Base-by-base conservation (phyloP, 371 early-diverging fungal genomes). In the Blakeslea trispora region DNA sequence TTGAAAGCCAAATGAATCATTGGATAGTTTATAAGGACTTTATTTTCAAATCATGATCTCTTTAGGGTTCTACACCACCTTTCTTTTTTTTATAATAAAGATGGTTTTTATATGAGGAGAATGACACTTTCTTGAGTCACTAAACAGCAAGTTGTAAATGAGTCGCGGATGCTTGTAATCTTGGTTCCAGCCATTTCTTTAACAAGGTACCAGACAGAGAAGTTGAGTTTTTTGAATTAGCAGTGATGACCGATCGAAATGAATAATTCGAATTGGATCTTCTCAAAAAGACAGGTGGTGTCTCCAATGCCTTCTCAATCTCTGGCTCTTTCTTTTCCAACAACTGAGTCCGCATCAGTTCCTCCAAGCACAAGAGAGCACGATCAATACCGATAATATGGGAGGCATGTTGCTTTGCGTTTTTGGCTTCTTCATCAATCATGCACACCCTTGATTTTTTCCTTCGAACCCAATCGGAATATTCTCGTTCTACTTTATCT, bases 351-450 rank as follows among this genome's bases (percentile, higher is more conserved):
- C 24, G 37, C 52, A 62, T 62, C 15, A 56, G 46, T 11, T 52
- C 22, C 23, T 57, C 50, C 6, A 57, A 37, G 21, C 53, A 51
- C 0, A 57, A 2, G 18, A 62, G 24, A 5, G 57, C 63, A 15
- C 63, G 28, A 28, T 62, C 63, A 9, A 62, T 62, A 6, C 63
- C 63, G n/a, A 62, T 47, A n/a, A 62, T 37, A 52, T 62, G 63
- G 3, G 57, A 50, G 1, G 63, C 63, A 31, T 52, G 44, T 9
- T 47, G 3, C 21, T 62, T 50, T 0, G 63, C 63, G 6, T 51
- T 43, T 21, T 56, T 48, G 9, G 57, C 53, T 35, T 56, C 63
- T 43, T 57, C 17, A 8, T 45, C 52, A 47, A 62, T 62, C 37
- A 14, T 14, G 37, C 14, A 9, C 14, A 21, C 24, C 9, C 51